Evolutionary conservation across 148 eudicot species (phyloP).

Genomic region (Amaranthus palmeri): DNA sequence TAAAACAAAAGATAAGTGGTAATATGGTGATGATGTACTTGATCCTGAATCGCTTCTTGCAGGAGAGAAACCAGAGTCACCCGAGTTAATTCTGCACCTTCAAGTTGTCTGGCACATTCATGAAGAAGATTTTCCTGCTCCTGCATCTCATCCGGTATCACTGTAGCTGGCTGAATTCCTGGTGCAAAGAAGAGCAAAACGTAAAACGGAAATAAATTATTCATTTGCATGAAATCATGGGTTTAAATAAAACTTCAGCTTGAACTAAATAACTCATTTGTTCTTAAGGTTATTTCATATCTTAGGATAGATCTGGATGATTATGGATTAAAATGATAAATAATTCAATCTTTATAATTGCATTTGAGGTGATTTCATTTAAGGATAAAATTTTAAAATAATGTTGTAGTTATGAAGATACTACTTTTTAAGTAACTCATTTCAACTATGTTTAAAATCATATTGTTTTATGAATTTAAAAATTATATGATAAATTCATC

Average conservation of each 20-base stretch:
- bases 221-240: not conserved
- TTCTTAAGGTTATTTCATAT: too few species aligned
- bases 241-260: not conserved
- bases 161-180: slow-evolving; percentile 53
- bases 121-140: slow-evolving; percentile 68
- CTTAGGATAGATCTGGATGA: too few species aligned
- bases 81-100: slow-evolving; percentile 64
- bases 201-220: not conserved
- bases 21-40: slow-evolving; percentile 37
- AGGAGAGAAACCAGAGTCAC: slow-evolving; percentile 58
- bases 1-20: not conserved
- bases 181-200: slow-evolving; percentile 19
- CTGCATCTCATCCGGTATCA: slow-evolving; percentile 50
- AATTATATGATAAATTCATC: too few species aligned
- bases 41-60: slow-evolving; percentile 75
- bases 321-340: too few species aligned
- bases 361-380: too few species aligned
- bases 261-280: not conserved
- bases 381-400: too few species aligned
- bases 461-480: too few species aligned
- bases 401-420: too few species aligned
- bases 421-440: too few species aligned
- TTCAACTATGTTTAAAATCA: too few species aligned
- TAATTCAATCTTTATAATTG: too few species aligned
- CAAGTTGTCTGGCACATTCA: slow-evolving; percentile 64